Conservation (phyloP, 2,329 filamentous ascomycete genomes). For the Diatrype stigma region DNA sequence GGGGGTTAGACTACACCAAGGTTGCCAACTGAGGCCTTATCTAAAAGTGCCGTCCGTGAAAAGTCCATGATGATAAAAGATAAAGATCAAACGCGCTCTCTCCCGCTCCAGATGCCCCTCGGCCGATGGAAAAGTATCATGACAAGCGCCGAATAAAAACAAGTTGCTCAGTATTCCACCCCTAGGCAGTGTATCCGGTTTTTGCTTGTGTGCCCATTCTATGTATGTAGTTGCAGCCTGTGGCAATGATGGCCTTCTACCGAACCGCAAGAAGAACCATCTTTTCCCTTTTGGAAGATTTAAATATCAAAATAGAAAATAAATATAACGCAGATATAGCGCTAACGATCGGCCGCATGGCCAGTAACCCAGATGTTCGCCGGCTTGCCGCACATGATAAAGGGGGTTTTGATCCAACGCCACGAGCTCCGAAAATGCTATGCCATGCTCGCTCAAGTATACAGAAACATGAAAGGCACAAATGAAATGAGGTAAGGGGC, state of each 20-base stretch:
- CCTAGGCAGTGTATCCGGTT: no score
- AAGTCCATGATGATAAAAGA: neutral
- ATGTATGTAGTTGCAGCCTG: no score
- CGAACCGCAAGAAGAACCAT: conserved; percentile 3
- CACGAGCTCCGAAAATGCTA: conserved; percentile 28
- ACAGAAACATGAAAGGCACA: conserved; percentile 28
- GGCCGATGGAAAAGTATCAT: no score
- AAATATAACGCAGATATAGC: conserved; percentile 5
- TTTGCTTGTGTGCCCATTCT: no score
- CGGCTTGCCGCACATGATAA: conserved; percentile 2
- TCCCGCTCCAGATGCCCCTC: neutral
- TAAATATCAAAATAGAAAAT: conserved; percentile 5
- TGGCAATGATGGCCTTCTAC: no score
- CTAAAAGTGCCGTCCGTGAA: no score
- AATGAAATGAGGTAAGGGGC: conserved; percentile 21
- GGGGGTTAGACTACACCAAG: no score
- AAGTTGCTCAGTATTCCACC: no score
- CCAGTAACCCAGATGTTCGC: conserved; percentile 2
- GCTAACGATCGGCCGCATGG: conserved; percentile 6
- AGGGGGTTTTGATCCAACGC: conserved; percentile 24
- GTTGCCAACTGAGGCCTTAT: no score
- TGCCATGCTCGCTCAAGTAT: conserved; percentile 35
- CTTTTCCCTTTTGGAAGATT: conserved; percentile 9
- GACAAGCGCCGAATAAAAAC: no score
- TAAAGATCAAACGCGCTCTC: neutral